Conservation (phyloP, 2,329 filamentous ascomycete genomes). For the Penicillium sp. region DNA sequence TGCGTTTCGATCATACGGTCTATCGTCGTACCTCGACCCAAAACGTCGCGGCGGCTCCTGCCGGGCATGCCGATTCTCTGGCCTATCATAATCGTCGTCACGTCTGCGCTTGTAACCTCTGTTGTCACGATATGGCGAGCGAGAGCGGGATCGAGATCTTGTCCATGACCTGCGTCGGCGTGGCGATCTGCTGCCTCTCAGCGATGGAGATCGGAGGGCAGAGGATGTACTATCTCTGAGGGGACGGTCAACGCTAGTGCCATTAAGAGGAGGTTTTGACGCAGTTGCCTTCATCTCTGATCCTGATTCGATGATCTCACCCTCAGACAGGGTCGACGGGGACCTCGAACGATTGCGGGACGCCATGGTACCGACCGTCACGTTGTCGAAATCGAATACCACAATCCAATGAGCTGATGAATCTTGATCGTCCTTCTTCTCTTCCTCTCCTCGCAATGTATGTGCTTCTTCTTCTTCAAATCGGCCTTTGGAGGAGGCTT, state of each 20-base stretch:
- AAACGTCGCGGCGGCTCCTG: slow-evolving; percentile 39
- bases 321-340: slow-evolving; percentile 75
- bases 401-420: background rate
- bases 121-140: slow-evolving; percentile 47
- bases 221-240: slow-evolving; percentile 70
- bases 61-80: slow-evolving; percentile 32
- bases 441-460: slow-evolving; percentile 3
- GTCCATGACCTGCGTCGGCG: slow-evolving; percentile 60
- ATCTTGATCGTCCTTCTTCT: slow-evolving; percentile 5
- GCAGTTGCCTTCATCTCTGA: slow-evolving; percentile 82
- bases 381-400: background rate
- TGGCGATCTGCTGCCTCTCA: slow-evolving; percentile 57
- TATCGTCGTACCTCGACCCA: slow-evolving; percentile 45
- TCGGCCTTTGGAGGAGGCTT: slow-evolving; percentile 35
- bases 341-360: slow-evolving; percentile 52
- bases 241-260: slow-evolving; percentile 88
- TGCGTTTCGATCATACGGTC: slow-evolving; percentile 45
- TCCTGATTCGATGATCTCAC: slow-evolving; percentile 79
- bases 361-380: slow-evolving; percentile 46
- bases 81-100: slow-evolving; percentile 45
- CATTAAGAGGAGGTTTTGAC: slow-evolving; percentile 72
- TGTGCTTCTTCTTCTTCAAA: slow-evolving; percentile 9
- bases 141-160: slow-evolving; percentile 42
- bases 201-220: slow-evolving; percentile 52
- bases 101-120: slow-evolving; percentile 49